phyloP scores from a whole-genome alignment of 2,329 filamentous ascomycete species.

The Pseudocercospora macadamiae region DNA sequence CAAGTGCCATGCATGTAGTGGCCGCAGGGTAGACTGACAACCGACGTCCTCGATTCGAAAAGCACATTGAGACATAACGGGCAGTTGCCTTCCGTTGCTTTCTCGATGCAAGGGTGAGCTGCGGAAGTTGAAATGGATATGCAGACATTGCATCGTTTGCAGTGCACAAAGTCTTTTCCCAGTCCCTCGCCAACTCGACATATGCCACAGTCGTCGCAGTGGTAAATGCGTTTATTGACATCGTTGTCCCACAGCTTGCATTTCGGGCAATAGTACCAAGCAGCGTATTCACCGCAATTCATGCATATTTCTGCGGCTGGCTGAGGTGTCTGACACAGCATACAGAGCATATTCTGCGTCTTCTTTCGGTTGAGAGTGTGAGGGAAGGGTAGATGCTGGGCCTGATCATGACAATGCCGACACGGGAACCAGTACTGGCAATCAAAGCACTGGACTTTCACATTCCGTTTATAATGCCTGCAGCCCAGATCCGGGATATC shows the following conservation, averaged over 20 bases:
- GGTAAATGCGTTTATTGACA: slow-evolving; percentile 86
- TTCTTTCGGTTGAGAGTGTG: slow-evolving; percentile 72
- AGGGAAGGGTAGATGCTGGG: slow-evolving; percentile 57
- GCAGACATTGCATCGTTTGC: slow-evolving; percentile 95
- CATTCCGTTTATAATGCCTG: slow-evolving; percentile 90
- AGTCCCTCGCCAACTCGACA: slow-evolving; percentile 88
- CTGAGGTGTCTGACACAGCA: slow-evolving; percentile 88
- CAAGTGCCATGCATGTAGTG: slow-evolving; percentile 94
- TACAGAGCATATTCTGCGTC: slow-evolving; percentile 95
- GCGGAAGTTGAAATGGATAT: slow-evolving; percentile 84
- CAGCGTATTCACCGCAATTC: slow-evolving; percentile 74
- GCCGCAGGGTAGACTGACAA: slow-evolving; percentile 93
- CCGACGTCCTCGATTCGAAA: slow-evolving; percentile 84
- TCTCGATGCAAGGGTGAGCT: slow-evolving; percentile 90
- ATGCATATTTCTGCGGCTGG: slow-evolving; percentile 76
- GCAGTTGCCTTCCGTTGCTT: slow-evolving; percentile 92
- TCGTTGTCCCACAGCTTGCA: slow-evolving; percentile 99
- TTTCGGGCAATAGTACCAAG: slow-evolving; percentile 88
- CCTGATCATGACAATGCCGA: slow-evolving; percentile 91
- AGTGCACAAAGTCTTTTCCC: slow-evolving; percentile 97
- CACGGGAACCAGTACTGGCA: slow-evolving; percentile 95
- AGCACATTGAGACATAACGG: slow-evolving; percentile 97
- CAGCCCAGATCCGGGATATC: slow-evolving; percentile 68
- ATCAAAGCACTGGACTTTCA: slow-evolving; percentile 90
- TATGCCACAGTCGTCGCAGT: slow-evolving; percentile 94